Conservation (phyloP, 176 grass and related monocot genomes). For the Thinopyrum elongatum region DNA sequence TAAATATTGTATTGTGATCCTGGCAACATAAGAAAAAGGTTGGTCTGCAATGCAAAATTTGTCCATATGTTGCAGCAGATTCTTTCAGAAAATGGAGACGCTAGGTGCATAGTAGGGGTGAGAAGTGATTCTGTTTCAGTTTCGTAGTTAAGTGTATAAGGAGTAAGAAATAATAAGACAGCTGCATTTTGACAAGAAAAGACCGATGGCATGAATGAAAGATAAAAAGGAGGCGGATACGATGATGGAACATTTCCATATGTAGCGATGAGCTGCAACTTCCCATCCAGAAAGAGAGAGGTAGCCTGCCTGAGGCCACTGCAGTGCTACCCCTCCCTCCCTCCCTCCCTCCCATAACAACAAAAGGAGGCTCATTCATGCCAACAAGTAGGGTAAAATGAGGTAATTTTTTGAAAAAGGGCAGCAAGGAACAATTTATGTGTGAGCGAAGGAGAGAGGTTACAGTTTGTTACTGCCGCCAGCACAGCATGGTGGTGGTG, state of each 20-base stretch:
- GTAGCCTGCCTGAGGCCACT: not conserved
- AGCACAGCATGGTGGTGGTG: not conserved
- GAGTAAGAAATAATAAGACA: not conserved
- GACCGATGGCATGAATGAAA: not conserved
- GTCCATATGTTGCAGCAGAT: not conserved
- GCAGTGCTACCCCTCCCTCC: not conserved
- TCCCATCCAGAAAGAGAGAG: not conserved
- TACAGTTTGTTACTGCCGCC: not conserved
- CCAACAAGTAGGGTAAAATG: not conserved
- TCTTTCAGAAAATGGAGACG: not conserved
- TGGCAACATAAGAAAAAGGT: not conserved
- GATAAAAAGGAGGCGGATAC: not conserved
- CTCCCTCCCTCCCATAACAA: not conserved
- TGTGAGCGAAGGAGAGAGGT: not conserved
- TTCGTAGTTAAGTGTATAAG: not conserved
- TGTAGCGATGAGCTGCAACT: not conserved
- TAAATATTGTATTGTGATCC: not conserved
- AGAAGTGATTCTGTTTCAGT: not conserved
- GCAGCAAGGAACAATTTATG: conserved; percentile 28
- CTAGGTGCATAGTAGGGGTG: not conserved
- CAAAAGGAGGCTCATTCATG: not conserved
- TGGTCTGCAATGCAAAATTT: not conserved
- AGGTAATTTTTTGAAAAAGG: not conserved
- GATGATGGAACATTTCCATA: conserved; percentile 12
- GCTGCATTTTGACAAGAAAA: not conserved